Evolutionary conservation across 2,329 filamentous ascomycete species (phyloP), one percentile per base, ranked within the genome.

Genomic region (Trichoderma guizhouense): DNA sequence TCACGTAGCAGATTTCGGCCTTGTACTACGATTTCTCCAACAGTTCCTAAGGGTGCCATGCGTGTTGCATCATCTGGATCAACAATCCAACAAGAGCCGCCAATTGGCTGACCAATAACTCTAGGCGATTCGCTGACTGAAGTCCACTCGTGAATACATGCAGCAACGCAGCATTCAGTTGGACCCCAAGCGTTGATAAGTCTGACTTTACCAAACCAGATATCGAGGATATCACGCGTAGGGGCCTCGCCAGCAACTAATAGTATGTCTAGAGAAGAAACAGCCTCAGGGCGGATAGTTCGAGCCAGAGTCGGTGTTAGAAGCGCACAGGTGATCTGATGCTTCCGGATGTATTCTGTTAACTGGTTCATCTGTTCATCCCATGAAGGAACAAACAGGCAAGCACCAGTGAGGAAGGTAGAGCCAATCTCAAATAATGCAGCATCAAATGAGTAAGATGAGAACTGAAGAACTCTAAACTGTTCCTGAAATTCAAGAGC

Each of bases 221-320:
- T 63, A 11, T 71, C 61, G n/a, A 72, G 63, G 5, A 71, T 43
- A 18, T 72, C 71, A 1, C 39, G 53, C 3, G 70, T 60, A 62
- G 47, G 7, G n/a, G 64, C 55, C 21, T 72, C 70, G 24, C 70
- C 70, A 28, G 81, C 83, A 7, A 85, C 76, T 5, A 83, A 80
- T 3, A 86, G 77, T 5, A 83, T 82, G 61, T 84, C 79, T 14
- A 86, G 79, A 1, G 79, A 80, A 12, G 83, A 80, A 32, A 85
- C 82, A 67, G 83, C 78, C 47, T 82, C 81, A 1, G 81, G 74
- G 32, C 84, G 82, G 8, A 86, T 75, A 3, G 84, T 81, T 5
- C 71, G 71, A n/a, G 71, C 68, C 32, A 72, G 12, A 1, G 71
- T 53, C 3, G 71, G 68, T 0, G 71, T 72, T 5, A 72, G 43